Conservation (phyloP, 2,329 filamentous ascomycete species). For the Sporothrix brasiliensis region DNA sequence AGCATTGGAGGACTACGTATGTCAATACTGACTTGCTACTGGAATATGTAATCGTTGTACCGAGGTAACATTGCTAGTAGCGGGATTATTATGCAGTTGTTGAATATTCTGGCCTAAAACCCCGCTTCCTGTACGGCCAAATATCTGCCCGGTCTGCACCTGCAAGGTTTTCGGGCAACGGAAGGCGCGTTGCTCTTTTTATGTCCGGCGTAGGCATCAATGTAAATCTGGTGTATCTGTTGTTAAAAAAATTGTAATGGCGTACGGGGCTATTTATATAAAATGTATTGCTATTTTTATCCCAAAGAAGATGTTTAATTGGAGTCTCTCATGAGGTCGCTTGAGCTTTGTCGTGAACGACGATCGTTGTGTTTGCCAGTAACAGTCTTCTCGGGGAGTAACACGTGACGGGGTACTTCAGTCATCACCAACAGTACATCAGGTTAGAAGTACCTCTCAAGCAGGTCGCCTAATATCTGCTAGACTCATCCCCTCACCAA, state of each 20-base stretch:
- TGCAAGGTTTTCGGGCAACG: neutral
- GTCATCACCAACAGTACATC: neutral
- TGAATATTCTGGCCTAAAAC: neutral
- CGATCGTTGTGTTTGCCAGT: neutral
- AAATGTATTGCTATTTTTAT: neutral
- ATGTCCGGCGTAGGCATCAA: conserved; percentile 1
- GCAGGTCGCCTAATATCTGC: neutral
- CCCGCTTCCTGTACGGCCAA: conserved; percentile 12
- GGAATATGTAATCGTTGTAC: neutral
- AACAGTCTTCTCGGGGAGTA: neutral
- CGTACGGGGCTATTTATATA: neutral
- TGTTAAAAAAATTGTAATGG: neutral
- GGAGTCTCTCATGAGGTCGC: neutral
- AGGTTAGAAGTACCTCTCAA: neutral
- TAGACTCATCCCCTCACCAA: conserved; percentile 11
- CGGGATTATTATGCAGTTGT: neutral
- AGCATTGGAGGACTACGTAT: conserved; percentile 1
- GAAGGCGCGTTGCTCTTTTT: neutral
- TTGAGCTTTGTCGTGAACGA: neutral
- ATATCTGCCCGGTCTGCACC: neutral
- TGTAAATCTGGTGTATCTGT: neutral
- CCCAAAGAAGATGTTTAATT: neutral
- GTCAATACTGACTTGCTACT: neutral
- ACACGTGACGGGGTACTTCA: conserved; percentile 6
- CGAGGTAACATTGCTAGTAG: neutral